A percentile compares a stretch with the other conserved stretches of the same genome.
Conservation (phyloP, 2,329 filamentous ascomycete genomes). For the Talaromyces rugulosus region DNA sequence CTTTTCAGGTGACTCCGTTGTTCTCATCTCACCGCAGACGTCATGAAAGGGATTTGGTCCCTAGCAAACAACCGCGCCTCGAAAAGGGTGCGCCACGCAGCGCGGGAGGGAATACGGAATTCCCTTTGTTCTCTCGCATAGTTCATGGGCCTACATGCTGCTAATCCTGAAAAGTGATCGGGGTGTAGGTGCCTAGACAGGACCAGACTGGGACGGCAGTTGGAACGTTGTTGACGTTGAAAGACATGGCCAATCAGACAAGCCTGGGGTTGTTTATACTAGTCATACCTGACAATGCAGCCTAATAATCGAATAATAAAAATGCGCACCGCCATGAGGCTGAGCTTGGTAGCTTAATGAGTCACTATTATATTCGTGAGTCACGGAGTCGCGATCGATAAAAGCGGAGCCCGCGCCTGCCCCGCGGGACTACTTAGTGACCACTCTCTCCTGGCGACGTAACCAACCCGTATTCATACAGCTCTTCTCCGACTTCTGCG, state of each 20-base stretch:
- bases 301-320: neutral
- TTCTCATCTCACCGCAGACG: constrained; percentile 64
- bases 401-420: constrained; percentile 12
- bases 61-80: neutral
- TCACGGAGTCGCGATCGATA: constrained; percentile 8
- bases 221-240: neutral
- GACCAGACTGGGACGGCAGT: neutral
- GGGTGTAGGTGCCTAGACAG: neutral
- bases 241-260: constrained; percentile 3
- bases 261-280: neutral
- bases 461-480: neutral
- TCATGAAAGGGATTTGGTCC: constrained; percentile 20
- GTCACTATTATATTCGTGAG: neutral
- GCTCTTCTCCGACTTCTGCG: neutral
- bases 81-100: neutral
- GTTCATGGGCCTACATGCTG: neutral
- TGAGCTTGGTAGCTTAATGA: neutral
- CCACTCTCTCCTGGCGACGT: neutral
- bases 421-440: constrained; percentile 5
- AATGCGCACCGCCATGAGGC: neutral
- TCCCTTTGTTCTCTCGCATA: neutral
- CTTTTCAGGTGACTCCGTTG: constrained; percentile 64
- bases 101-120: neutral
- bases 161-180: neutral
- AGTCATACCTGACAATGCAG: neutral